Conservation (phyloP, 805 yeast species). For the Lipomyces anomalus region DNA sequence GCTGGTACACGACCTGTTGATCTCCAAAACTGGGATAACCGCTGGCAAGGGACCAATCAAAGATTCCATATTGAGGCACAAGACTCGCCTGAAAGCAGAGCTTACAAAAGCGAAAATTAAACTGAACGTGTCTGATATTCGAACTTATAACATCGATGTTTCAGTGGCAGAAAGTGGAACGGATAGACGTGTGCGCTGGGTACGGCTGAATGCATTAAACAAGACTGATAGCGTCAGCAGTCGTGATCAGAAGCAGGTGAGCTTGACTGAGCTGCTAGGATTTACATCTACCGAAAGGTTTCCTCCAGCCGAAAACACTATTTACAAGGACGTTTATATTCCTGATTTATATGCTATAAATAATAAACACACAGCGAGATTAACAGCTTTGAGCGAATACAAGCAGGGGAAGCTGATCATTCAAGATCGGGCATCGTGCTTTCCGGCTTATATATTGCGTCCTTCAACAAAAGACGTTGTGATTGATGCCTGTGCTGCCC, state of each 20-base stretch:
- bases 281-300: constrained; percentile 12
- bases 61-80: constrained; percentile 69
- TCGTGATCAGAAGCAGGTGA: constrained; percentile 1
- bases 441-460: constrained; percentile 79
- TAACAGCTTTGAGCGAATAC: constrained; percentile 66
- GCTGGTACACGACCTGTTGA: constrained; percentile 72
- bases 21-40: constrained; percentile 73
- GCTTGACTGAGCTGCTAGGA: constrained; percentile 1
- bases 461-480: constrained; percentile 57
- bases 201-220: constrained; percentile 47
- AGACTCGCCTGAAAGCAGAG: constrained; percentile 78
- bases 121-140: constrained; percentile 53
- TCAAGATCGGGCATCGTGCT: constrained; percentile 95
- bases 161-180: no score
- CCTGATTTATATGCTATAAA: constrained; percentile 77
- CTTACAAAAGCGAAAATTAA: constrained; percentile 69
- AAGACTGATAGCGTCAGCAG: background rate
- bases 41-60: constrained; percentile 85
- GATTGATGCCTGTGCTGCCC: constrained; percentile 96
- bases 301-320: constrained; percentile 43
- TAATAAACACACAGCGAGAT: constrained; percentile 52
- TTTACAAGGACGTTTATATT: constrained; percentile 68
- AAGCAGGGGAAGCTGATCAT: constrained; percentile 73
- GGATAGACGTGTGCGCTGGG: constrained; percentile 54
- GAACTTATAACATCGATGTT: constrained; percentile 7